phyloP scores from a whole-genome alignment of 768 basidiomycete genomes.

The Austroboletus eburneus region DNA sequence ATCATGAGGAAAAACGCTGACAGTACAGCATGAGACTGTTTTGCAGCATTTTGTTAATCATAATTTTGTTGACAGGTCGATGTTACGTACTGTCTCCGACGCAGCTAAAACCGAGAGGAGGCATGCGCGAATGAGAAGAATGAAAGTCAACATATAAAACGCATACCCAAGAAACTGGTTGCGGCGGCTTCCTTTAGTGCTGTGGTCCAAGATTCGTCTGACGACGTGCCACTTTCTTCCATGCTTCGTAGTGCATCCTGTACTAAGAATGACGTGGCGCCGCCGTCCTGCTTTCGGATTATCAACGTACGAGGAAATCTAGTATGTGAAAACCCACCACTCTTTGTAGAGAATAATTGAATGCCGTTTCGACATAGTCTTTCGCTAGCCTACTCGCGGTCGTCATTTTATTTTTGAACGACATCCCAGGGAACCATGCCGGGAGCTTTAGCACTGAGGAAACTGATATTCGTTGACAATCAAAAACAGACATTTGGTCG shows the following conservation, averaged over 20 bases:
- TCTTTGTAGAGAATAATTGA: background rate
- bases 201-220: background rate
- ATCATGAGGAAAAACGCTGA: slow-evolving; percentile 11
- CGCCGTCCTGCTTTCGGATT: background rate
- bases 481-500: background rate
- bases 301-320: too few relatives aligned
- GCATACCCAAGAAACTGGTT: slow-evolving; percentile 6
- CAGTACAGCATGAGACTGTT: background rate
- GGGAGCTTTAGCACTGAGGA: slow-evolving; percentile 1
- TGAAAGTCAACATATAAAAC: too few relatives aligned
- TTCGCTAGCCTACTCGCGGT: background rate
- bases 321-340: background rate
- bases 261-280: background rate
- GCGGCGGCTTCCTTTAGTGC: slow-evolving; percentile 2
- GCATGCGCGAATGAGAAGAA: background rate
- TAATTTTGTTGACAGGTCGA: background rate
- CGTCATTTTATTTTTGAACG: slow-evolving; percentile 4
- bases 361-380: slow-evolving; percentile 2
- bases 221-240: background rate
- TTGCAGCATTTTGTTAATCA: background rate
- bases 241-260: background rate
- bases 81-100: slow-evolving; percentile 8
- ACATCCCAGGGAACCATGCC: slow-evolving; percentile 11
- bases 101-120: background rate
- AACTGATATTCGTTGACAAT: background rate